Base-by-base conservation (phyloP, 2,329 filamentous ascomycete species). In the Fonsecaea erecta region DNA sequence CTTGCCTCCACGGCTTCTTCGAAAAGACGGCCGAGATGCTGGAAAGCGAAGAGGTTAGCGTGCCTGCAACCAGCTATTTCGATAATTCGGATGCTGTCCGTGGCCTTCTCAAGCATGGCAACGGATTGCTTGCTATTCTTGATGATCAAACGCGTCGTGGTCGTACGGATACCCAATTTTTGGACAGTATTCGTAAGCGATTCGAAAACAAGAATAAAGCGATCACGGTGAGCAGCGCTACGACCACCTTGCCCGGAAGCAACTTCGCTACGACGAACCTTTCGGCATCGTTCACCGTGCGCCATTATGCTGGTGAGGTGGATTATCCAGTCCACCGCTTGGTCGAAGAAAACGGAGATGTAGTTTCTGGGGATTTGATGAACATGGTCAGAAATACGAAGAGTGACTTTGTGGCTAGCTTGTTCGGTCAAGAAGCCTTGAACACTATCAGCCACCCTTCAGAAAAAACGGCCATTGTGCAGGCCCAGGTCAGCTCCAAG, bases 81-180 rank as follows among this genome's bases (percentile, higher is more conserved):
- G 95, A 99, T 78, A 99, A 98, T 77, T 93, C 91, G 0, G 95
- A 98, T 76, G 93, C 94, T 9, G 93, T 97, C 66, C 92, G 91
- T 73, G 94, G 93, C 12, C 84, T 99, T 34, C 82, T 99, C 62
- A 99, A 98, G 80, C 85, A 92, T 63, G 92, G 93, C 28, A 98
- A 98, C 73, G 95, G 95, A 52, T 82, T 99, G 43, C 83, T 99
- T 21, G 93, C 92, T 77, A 99, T 99, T 68, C 82, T 99, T 0
- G 95, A 99, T 74, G 95, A 99, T 74, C 95, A 99, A 78, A 97
- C 93, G 52, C 89, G 91, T 55, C 91, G 94, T 60, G 91, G 94
- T 71, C 90, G 93, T 74, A 92, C 89, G 0, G 95, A 99, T 70
- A 85, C 90, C 77, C 94, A 99, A 74, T 86, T 99, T 70, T 82